Evolutionary conservation across 345 rosid species (phyloP).

Genomic region (Conringia planisiliqua): DNA sequence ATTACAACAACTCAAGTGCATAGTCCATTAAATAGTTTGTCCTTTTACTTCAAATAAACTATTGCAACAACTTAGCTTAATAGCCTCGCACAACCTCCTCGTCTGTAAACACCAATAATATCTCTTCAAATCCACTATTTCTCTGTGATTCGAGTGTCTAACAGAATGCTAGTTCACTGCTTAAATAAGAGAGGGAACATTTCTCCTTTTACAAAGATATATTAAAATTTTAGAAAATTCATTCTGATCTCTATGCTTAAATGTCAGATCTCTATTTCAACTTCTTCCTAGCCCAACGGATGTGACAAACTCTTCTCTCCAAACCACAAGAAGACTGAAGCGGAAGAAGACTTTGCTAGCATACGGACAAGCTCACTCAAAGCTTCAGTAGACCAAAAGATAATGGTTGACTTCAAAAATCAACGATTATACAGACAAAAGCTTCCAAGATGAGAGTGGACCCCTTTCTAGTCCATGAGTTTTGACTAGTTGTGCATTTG

Average conservation of each 20-base stretch:
- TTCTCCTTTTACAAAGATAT: too few species aligned
- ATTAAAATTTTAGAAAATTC: not conserved
- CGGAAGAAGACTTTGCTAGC: conserved; percentile 5
- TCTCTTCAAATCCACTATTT: too few species aligned
- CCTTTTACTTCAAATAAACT: not conserved
- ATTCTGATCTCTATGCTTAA: not conserved
- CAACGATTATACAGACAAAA: conserved; percentile 17
- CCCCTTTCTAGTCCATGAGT: not conserved
- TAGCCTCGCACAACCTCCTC: too few species aligned
- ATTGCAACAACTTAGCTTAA: not conserved
- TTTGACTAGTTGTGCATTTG: conserved; percentile 22
- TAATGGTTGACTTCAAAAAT: conserved; percentile 19
- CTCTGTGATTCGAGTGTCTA: too few species aligned
- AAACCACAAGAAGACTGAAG: not conserved
- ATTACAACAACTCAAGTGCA: not conserved
- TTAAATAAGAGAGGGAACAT: too few species aligned
- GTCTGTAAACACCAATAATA: too few species aligned
- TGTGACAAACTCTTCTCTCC: conserved; percentile 2
- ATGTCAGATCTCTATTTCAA: not conserved
- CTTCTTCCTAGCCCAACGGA: not conserved
- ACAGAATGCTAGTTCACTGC: too few species aligned
- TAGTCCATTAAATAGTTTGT: not conserved
- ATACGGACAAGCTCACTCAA: conserved; percentile 11
- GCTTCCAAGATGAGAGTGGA: conserved; percentile 14
- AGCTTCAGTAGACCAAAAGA: not conserved